phyloP scores from a whole-genome alignment of 441 rosid species.

The Theobroma grandiflorum region DNA sequence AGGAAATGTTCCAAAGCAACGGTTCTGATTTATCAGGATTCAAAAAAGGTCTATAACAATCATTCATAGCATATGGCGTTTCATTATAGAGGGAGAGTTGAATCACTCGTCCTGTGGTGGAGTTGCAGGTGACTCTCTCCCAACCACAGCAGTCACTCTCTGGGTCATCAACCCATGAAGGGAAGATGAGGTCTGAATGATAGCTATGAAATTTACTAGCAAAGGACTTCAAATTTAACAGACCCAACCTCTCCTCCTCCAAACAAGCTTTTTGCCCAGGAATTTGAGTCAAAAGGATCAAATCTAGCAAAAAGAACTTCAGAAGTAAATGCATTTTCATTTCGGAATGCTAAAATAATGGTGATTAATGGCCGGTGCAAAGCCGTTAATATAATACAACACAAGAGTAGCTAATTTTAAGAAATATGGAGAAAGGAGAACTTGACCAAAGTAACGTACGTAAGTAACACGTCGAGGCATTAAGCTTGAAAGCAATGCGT shows the following conservation, averaged over 20 bases:
- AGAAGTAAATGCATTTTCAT: background rate
- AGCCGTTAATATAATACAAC: no score
- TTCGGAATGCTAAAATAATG: constrained; percentile 19
- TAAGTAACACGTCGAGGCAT: no score
- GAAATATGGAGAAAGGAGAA: no score
- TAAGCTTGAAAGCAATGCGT: no score
- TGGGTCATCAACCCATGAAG: background rate
- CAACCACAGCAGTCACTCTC: background rate
- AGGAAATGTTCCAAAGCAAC: background rate
- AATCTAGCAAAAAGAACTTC: background rate
- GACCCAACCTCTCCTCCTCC: constrained; percentile 5
- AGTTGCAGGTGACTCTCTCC: background rate
- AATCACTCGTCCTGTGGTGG: background rate
- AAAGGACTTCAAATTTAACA: background rate
- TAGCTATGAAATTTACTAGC: background rate
- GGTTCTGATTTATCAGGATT: no score
- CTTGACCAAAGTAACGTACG: no score
- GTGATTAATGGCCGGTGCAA: constrained; percentile 24
- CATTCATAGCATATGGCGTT: no score
- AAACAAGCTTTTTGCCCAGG: background rate
- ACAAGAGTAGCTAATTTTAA: no score
- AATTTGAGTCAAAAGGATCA: background rate
- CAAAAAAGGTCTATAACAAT: no score
- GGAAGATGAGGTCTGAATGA: background rate
- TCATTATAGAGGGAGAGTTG: background rate